A percentile compares a stretch with the other conserved stretches of the same genome.
phyloP scores from a whole-genome alignment of 257 asterid species.

The Solanum virginianum region DNA sequence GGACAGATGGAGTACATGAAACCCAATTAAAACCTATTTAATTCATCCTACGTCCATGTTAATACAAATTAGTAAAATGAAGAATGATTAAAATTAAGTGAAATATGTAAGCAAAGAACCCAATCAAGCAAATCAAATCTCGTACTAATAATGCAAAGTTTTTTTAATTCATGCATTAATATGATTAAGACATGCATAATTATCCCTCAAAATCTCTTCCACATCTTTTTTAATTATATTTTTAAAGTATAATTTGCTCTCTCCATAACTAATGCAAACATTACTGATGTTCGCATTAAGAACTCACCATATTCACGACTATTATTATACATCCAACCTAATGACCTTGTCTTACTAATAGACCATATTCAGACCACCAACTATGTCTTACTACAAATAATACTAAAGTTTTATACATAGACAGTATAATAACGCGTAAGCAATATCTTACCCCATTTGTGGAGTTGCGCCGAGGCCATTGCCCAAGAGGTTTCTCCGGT shows the following conservation, averaged over 20 bases:
- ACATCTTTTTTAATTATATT: neutral
- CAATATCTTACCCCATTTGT: constrained; percentile 61
- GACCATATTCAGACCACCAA: neutral
- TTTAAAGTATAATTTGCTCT: neutral
- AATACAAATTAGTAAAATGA: no score
- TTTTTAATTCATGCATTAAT: no score
- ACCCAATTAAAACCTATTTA: no score
- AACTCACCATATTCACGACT: neutral
- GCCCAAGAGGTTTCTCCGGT: constrained; percentile 17
- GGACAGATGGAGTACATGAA: no score
- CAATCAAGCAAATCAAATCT: no score
- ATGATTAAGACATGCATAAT: no score
- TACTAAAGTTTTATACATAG: neutral
- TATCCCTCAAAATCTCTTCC: no score
- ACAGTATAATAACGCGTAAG: neutral
- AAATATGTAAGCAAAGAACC: no score
- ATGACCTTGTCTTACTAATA: neutral
- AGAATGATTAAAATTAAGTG: no score
- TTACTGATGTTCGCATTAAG: neutral
- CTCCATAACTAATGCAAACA: no score
- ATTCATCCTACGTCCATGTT: no score
- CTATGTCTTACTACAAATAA: neutral
- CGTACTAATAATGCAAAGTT: no score
- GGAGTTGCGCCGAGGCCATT: constrained; percentile 73
- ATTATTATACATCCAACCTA: neutral